Conservation (phyloP, 2,329 filamentous ascomycete species). For the Trichoderma hamatum region DNA sequence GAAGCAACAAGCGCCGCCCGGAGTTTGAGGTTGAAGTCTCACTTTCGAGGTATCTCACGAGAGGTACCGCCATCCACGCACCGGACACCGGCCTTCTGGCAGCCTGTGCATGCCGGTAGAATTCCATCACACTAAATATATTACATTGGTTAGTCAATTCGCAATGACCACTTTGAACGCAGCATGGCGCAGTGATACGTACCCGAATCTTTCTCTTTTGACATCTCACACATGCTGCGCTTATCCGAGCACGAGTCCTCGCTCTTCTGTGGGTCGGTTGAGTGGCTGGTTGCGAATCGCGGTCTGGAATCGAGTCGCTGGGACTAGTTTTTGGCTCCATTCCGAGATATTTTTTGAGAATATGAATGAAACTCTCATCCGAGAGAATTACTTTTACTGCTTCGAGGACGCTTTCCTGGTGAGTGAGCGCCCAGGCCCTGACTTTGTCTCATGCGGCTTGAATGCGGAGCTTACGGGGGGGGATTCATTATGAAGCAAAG, state of each 20-base stretch:
- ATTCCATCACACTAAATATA: slow-evolving; percentile 17
- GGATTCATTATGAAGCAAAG: slow-evolving; percentile 14
- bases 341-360: neutral
- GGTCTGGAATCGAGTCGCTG: slow-evolving; percentile 10
- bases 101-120: slow-evolving; percentile 19
- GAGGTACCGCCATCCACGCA: slow-evolving; percentile 22
- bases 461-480: slow-evolving; percentile 6
- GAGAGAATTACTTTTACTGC: neutral
- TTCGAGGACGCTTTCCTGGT: neutral
- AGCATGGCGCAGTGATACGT: neutral
- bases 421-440: neutral
- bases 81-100: slow-evolving; percentile 22
- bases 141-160: neutral
- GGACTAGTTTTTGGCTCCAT: slow-evolving; percentile 17
- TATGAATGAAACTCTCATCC: neutral
- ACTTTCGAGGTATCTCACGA: slow-evolving; percentile 25
- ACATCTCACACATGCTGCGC: slow-evolving; percentile 23
- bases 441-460: neutral
- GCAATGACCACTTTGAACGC: neutral
- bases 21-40: neutral
- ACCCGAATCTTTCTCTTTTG: slow-evolving; percentile 23
- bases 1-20: neutral
- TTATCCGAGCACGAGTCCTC: slow-evolving; percentile 21
- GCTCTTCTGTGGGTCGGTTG: slow-evolving; percentile 6
- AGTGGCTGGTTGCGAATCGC: slow-evolving; percentile 1